Evolutionary conservation across 768 basidiomycete species (phyloP), one percentile per base, ranked within the genome.

Genomic region (Kwoniella bestiolae): DNA sequence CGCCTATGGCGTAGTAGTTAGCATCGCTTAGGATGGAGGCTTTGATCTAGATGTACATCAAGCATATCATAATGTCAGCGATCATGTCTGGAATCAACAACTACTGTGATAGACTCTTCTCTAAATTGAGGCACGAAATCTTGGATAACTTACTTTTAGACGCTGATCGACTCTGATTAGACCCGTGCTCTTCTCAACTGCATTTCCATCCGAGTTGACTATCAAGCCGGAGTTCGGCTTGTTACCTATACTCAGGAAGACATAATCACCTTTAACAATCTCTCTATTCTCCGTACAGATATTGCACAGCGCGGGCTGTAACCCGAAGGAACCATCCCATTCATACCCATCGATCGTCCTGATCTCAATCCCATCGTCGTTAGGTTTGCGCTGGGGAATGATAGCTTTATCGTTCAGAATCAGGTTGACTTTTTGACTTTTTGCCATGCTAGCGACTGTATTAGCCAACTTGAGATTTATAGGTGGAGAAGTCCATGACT

Each of bases 1-100:
- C 78, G 21, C 78, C 78, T 50, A 74, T 72, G 38, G 76, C 74
- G 56, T 69, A 79, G 56, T 76, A 76, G 61, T 75, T 71, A 25
- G 29, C 45, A 18, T 49, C 65, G 31, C 49, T 25, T 12, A 49
- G 26, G 23, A 28, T 53, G 18, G 31, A 21, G 23, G 70, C 66
- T 61, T 61, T 31, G 64, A 72, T 55, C 70, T 71, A 26, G n/a
- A n/a, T n/a, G n/a, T n/a, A n/a, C n/a, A n/a, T n/a, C n/a, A n/a
- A n/a, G n/a, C n/a, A n/a, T n/a, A n/a, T n/a, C n/a, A n/a, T n/a
- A n/a, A n/a, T n/a, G n/a, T n/a, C n/a, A n/a, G n/a, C n/a, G n/a
- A n/a, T n/a, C n/a, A n/a, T n/a, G n/a, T n/a, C n/a, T n/a, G n/a
- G n/a, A n/a, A n/a, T n/a, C n/a, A n/a, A n/a, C n/a, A n/a, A n/a